These are phyloP conservation scores for Plasmodium yoelii DNA, from an alignment of 169 alveolate genomes.

Conservation along the genomic window DNA sequence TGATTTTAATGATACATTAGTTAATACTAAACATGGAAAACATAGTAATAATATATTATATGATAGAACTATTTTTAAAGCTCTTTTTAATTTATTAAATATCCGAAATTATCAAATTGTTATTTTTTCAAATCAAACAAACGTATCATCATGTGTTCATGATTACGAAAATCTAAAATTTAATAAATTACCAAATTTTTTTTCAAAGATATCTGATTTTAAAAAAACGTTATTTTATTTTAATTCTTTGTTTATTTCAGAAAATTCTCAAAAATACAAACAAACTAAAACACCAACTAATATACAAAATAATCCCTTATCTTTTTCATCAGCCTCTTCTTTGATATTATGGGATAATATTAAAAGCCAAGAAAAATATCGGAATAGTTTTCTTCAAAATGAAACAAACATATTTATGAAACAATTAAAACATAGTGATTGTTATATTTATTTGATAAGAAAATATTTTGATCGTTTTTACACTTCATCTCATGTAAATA, in stretches of 20 bases:
- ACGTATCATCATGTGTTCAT: constrained; percentile 37
- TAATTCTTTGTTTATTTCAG: background rate
- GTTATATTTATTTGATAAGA: too few relatives aligned
- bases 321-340: background rate
- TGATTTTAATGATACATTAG: constrained; percentile 60
- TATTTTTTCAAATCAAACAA: constrained; percentile 49
- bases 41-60: constrained; percentile 20
- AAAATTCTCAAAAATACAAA: background rate
- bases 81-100: background rate
- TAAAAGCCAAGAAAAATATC: background rate
- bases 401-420: background rate
- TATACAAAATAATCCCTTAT: too few relatives aligned
- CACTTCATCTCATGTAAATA: background rate
- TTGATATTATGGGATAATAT: background rate
- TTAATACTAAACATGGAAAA: constrained; percentile 3
- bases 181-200: constrained; percentile 25
- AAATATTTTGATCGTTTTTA: background rate
- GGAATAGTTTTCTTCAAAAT: background rate
- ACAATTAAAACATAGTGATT: too few relatives aligned
- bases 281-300: too few relatives aligned
- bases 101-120: constrained; percentile 4
- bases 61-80: background rate
- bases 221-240: constrained; percentile 18
- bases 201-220: constrained; percentile 9
- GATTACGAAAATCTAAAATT: constrained; percentile 2